These are phyloP conservation scores for Sarocladium kiliense DNA, from an alignment of 2,329 filamentous ascomycete genomes.

Conservation along the genomic window DNA sequence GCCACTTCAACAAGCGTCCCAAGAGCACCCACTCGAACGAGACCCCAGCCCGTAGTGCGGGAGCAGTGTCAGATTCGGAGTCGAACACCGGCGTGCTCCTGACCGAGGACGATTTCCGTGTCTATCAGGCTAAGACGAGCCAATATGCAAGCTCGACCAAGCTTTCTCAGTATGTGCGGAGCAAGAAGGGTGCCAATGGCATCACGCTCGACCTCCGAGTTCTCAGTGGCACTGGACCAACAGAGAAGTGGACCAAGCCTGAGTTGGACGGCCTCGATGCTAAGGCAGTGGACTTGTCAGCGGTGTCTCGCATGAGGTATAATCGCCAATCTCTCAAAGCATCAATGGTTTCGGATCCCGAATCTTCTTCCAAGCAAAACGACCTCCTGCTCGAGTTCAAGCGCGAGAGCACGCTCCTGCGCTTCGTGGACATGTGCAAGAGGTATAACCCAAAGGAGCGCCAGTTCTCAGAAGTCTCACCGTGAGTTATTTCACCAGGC, in stretches of 20 bases:
- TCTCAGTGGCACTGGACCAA: constrained; percentile 19
- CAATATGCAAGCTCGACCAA: constrained; percentile 38
- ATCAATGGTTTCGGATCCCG: not conserved
- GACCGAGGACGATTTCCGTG: constrained; percentile 42
- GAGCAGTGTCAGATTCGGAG: constrained; percentile 45
- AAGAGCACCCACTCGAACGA: constrained; percentile 9
- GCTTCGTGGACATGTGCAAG: constrained; percentile 45
- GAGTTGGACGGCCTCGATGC: constrained; percentile 31
- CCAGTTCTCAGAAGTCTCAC: constrained; percentile 23
- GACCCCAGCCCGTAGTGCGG: not conserved
- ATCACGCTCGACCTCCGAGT: not conserved
- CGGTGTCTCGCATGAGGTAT: constrained; percentile 41
- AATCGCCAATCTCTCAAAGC: constrained; percentile 28
- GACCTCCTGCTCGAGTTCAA: constrained; percentile 48
- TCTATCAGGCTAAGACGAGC: constrained; percentile 47
- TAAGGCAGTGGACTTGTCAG: constrained; percentile 42
- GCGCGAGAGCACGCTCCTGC: constrained; percentile 44
- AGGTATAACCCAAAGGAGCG: constrained; percentile 28
- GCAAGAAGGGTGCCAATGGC: not conserved
- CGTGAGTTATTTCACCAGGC: constrained; percentile 28
- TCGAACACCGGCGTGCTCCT: constrained; percentile 42
- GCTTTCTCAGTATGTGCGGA: constrained; percentile 43
- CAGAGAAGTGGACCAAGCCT: constrained; percentile 44
- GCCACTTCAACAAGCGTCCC: constrained; percentile 4
- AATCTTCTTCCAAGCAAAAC: not conserved